These are phyloP conservation scores for Penicillium polonicum DNA, from an alignment of 2,329 filamentous ascomycete genomes.

Conservation along the genomic window DNA sequence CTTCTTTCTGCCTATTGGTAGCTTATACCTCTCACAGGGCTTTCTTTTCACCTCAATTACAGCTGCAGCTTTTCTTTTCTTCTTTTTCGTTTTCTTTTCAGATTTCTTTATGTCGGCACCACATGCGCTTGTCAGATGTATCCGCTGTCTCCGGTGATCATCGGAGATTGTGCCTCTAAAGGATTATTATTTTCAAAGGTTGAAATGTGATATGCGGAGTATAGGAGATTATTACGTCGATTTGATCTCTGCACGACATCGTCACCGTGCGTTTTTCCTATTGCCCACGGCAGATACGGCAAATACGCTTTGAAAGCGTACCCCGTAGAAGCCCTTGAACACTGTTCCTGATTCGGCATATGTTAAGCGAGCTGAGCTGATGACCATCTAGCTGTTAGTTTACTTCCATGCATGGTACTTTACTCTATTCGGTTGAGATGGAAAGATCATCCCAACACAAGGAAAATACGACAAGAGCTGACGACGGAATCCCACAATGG, in stretches of 20 bases:
- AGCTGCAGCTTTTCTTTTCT: neutral
- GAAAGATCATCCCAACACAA: conserved; percentile 11
- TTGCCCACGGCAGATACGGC: neutral
- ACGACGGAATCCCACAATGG: neutral
- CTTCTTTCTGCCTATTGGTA: conserved; percentile 13
- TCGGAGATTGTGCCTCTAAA: conserved; percentile 2
- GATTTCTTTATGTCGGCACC: conserved; percentile 1
- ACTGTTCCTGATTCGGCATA: neutral
- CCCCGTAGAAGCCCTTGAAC: neutral
- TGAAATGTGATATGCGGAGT: neutral
- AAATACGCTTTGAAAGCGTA: neutral
- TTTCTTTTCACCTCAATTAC: conserved; percentile 7
- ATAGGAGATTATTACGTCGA: neutral
- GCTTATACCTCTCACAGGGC: conserved; percentile 3
- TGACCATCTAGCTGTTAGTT: conserved; percentile 12
- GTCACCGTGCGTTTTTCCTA: neutral
- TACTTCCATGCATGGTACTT: conserved; percentile 5
- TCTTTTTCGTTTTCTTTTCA: neutral
- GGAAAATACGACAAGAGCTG: conserved; percentile 4
- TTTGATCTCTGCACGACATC: neutral
- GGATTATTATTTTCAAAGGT: neutral
- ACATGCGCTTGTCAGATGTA: conserved; percentile 1
- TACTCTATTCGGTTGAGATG: conserved; percentile 11
- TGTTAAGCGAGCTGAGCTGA: conserved; percentile 9
- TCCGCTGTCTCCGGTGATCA: conserved; percentile 9